Evolutionary conservation across 1,284 basidiomycete species (phyloP).

Genomic region (Sanguinoderma infundibulare): DNA sequence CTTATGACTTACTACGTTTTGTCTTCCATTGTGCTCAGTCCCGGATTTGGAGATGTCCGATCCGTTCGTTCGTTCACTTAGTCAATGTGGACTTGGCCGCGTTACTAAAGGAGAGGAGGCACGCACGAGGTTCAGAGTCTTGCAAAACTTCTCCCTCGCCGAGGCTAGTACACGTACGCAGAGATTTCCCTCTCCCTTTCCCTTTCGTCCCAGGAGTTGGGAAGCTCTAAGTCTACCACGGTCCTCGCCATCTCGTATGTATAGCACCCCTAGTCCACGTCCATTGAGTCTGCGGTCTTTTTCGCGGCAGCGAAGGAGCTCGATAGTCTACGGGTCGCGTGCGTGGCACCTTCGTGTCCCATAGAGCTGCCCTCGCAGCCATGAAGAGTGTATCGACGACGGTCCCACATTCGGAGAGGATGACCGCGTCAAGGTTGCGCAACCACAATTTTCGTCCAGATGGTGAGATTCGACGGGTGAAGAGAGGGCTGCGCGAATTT

Average conservation of each 20-base stretch:
- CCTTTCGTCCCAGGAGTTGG: conserved; percentile 88
- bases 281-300: conserved; percentile 36
- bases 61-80: no score
- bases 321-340: conserved; percentile 69
- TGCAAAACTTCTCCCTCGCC: conserved; percentile 66
- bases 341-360: conserved; percentile 78
- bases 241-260: conserved; percentile 48
- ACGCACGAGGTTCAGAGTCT: conserved; percentile 73
- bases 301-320: conserved; percentile 24
- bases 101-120: background rate
- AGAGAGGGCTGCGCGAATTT: conserved; percentile 65
- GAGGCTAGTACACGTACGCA: no score
- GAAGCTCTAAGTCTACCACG: conserved; percentile 79
- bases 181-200: no score
- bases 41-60: no score
- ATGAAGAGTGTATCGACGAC: conserved; percentile 77
- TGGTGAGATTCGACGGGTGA: conserved; percentile 57
- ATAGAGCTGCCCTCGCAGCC: conserved; percentile 74
- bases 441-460: conserved; percentile 63
- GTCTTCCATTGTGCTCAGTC: no score
- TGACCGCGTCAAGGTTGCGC: conserved; percentile 67
- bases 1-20: no score
- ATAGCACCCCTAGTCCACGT: conserved; percentile 62
- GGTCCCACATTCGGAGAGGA: conserved; percentile 76
- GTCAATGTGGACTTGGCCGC: no score